Percentiles rank a stretch among this genome's conserved stretches.
phyloP scores from a whole-genome alignment of 1,284 basidiomycete species.

The Pisolithus thermaeus region DNA sequence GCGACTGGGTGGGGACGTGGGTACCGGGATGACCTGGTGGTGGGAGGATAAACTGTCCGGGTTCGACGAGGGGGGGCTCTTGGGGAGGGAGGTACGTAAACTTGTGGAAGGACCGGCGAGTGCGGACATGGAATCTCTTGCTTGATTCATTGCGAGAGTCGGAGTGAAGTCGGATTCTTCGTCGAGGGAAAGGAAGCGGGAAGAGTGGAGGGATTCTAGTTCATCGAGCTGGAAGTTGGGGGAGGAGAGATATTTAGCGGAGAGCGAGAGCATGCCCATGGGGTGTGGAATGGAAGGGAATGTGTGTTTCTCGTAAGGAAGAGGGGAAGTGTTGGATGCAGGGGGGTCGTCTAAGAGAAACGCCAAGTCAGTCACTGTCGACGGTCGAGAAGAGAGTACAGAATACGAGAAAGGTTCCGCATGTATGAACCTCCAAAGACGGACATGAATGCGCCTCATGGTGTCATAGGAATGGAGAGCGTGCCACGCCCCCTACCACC shows the following conservation, averaged over 20 bases:
- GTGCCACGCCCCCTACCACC: too few relatives aligned
- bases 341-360: slow-evolving; percentile 34
- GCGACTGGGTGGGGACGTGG: slow-evolving; percentile 23
- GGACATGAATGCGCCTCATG: slow-evolving; percentile 27
- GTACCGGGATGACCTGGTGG: slow-evolving; percentile 21
- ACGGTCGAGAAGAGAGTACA: not conserved
- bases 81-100: slow-evolving; percentile 37
- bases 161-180: slow-evolving; percentile 57
- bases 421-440: slow-evolving; percentile 9
- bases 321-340: slow-evolving; percentile 35
- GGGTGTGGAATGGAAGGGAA: slow-evolving; percentile 66
- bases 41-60: slow-evolving; percentile 53
- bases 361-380: slow-evolving; percentile 4
- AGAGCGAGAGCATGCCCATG: slow-evolving; percentile 55
- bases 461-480: slow-evolving; percentile 3
- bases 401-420: not conserved
- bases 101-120: slow-evolving; percentile 36
- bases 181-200: slow-evolving; percentile 59
- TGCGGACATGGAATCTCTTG: slow-evolving; percentile 41
- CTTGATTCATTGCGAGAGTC: slow-evolving; percentile 51
- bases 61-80: slow-evolving; percentile 39
- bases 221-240: slow-evolving; percentile 70
- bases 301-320: slow-evolving; percentile 46
- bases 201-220: slow-evolving; percentile 65
- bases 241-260: slow-evolving; percentile 55